Conservation (phyloP, 2,329 filamentous ascomycete species). For the Diaporthe ampelina region DNA sequence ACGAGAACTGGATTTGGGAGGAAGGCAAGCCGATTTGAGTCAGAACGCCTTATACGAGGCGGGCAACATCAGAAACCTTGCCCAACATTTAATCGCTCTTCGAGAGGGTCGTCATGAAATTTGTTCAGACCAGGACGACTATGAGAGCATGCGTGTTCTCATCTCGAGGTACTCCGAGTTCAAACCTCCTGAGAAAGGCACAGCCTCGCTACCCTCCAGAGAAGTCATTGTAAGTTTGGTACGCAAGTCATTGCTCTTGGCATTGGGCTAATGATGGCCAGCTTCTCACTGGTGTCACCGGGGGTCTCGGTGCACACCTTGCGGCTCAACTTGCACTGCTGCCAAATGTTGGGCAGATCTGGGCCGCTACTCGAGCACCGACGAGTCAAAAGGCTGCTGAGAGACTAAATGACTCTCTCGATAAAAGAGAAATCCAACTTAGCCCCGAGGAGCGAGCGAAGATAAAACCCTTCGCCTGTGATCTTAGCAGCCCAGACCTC, state of each 20-base stretch:
- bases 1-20: neutral
- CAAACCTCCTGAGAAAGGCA: neutral
- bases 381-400: neutral
- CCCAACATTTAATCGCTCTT: neutral
- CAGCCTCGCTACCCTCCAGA: neutral
- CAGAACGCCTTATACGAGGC: neutral
- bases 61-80: neutral
- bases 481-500: neutral
- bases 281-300: neutral
- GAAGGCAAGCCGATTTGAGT: neutral
- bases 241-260: neutral
- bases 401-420: neutral
- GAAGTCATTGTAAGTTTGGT: neutral
- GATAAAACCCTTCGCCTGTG: neutral
- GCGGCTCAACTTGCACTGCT: neutral
- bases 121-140: neutral
- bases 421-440: neutral
- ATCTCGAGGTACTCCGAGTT: neutral
- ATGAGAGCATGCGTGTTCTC: neutral
- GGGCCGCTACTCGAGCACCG: neutral
- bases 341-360: neutral
- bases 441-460: neutral
- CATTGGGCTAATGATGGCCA: neutral
- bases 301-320: neutral
- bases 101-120: neutral